These are phyloP conservation scores for Neurospora africana DNA, from an alignment of 495 filamentous ascomycete species.

Conservation along the genomic window DNA sequence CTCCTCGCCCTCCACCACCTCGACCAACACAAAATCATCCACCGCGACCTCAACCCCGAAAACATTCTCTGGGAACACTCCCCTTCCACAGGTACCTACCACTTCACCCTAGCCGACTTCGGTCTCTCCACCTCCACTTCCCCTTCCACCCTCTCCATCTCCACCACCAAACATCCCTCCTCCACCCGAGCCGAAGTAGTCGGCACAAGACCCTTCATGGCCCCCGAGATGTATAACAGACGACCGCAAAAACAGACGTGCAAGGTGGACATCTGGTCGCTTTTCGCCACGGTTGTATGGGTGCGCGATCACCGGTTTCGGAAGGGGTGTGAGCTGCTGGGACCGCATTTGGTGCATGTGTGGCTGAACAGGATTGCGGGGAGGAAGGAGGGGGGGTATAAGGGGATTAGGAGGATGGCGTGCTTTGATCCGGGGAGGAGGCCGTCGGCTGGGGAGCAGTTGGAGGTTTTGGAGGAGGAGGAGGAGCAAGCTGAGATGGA, in stretches of 20 bases:
- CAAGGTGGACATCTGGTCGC: slow-evolving; percentile 33
- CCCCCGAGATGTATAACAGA: slow-evolving; percentile 19
- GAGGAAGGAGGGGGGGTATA: slow-evolving; percentile 2
- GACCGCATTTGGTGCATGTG: slow-evolving; percentile 10
- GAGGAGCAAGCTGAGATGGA: neutral
- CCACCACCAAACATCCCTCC: neutral
- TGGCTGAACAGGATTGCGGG: slow-evolving; percentile 10
- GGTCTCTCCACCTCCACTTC: slow-evolving; percentile 22
- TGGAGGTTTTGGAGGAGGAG: slow-evolving; percentile 8
- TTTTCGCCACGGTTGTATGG: slow-evolving; percentile 34
- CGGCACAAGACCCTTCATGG: slow-evolving; percentile 23
- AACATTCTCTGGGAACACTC: slow-evolving; percentile 47
- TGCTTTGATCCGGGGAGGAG: slow-evolving; percentile 11
- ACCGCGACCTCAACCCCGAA: slow-evolving; percentile 72
- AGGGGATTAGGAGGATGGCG: slow-evolving; percentile 14
- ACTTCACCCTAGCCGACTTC: slow-evolving; percentile 27
- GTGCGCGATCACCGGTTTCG: slow-evolving; percentile 16
- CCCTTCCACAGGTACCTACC: slow-evolving; percentile 3
- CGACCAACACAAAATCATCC: slow-evolving; percentile 49
- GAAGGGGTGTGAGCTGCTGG: slow-evolving; percentile 1
- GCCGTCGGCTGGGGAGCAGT: slow-evolving; percentile 12
- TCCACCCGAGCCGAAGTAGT: neutral
- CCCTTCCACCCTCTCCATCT: slow-evolving; percentile 5
- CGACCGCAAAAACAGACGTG: slow-evolving; percentile 16
- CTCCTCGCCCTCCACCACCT: slow-evolving; percentile 25